Conservation (phyloP, 2,329 filamentous ascomycete species). For the Apiospora koreana region DNA sequence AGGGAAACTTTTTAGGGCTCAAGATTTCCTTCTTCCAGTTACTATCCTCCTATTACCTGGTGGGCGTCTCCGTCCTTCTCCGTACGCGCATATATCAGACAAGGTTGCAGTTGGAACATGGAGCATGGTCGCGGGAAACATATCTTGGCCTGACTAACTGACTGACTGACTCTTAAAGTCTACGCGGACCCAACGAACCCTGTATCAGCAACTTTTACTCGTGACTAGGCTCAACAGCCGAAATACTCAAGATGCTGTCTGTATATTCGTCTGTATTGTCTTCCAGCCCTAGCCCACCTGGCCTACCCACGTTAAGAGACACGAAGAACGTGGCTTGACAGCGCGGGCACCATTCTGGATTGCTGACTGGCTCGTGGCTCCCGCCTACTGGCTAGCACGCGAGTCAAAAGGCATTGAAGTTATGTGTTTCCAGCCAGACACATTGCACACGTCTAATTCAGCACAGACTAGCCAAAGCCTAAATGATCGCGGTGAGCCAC, state of each 20-base stretch:
- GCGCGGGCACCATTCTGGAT: conserved; percentile 10
- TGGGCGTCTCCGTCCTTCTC: background rate
- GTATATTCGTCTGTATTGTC: background rate
- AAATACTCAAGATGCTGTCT: background rate
- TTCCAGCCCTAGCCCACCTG: background rate
- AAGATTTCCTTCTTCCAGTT: background rate
- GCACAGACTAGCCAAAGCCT: conserved; percentile 10
- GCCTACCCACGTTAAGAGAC: background rate
- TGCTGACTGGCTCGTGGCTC: conserved; percentile 27
- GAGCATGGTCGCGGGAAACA: background rate
- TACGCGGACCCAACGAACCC: background rate
- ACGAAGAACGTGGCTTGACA: conserved; percentile 6
- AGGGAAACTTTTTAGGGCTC: background rate
- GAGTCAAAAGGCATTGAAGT: conserved; percentile 21
- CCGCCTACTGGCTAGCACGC: conserved; percentile 26
- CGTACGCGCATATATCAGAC: background rate
- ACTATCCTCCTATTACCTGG: background rate
- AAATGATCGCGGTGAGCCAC: conserved; percentile 22
- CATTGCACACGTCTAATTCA: conserved; percentile 12
- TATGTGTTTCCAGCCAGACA: conserved; percentile 13
- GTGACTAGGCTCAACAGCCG: background rate
- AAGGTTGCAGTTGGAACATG: background rate
- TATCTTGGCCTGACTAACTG: background rate
- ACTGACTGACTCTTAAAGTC: background rate
- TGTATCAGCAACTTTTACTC: background rate